Base-by-base conservation (phyloP, 2,329 filamentous ascomycete species). In the Alternaria longipes region DNA sequence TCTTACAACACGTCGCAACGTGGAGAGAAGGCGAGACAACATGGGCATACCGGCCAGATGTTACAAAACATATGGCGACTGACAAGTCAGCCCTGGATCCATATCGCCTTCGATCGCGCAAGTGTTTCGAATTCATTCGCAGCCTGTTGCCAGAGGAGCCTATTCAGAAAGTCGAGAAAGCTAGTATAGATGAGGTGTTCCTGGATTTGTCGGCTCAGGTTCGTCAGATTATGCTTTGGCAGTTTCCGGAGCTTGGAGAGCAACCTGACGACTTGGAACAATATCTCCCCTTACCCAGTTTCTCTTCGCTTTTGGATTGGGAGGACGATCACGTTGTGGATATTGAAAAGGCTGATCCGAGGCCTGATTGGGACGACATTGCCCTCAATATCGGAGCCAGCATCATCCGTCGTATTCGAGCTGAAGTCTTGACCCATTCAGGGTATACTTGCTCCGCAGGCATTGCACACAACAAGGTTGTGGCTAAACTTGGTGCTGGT, bases 321-420 rank as follows among this genome's bases (percentile, higher is more conserved):
- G 83, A 90, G 62, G 87, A 90, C 0, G 93, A 97, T 80, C 90
- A 89, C 16, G 81, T 97, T 56, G 84, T 96, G n/a, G 92, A 94
- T 74, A 81, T 97, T 66, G 84, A 88, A 40, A 83, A 84, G 20
- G 94, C 97, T 78, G 86, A 90, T 24, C 85, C 90, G 67, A 91
- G 96, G 72, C 92, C 93, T 0, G 95, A 98, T 80, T 99, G 95
- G 95, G 94, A 98, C 77, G 95, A 98, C 82, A 86, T 98, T 66
- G 91, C 88, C n/a, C 91, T 97, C 75, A 84, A 92, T 28, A 88
- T 97, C 72, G 94, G 91, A 0, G 94, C 93, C 3, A 93, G 97
- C 74, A 95, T 98, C 70, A 89, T 97, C 30, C 88, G 92, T n/a
- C 84, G 88, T 61, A 85, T 98, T 18, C 88, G 95, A 51, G 83